A percentile compares a stretch with the other conserved stretches of the same genome.
Conservation (phyloP, 108 stramenopile species). For the Cylindrotheca fusiformis region DNA sequence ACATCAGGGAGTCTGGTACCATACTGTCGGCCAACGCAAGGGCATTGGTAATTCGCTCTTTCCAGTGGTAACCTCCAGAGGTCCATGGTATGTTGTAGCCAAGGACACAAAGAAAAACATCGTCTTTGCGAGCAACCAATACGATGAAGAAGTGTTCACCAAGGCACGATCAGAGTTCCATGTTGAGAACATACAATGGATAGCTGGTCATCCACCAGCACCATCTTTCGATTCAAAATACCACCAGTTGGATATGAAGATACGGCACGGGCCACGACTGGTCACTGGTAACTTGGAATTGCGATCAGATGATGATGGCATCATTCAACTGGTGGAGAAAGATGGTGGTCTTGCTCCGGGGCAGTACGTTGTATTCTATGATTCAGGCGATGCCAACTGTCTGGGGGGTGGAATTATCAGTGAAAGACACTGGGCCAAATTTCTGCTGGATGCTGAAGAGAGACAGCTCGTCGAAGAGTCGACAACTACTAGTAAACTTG, state of each 20-base stretch:
- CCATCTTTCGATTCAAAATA: slow-evolving; percentile 1
- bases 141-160: slow-evolving; percentile 70
- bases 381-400: slow-evolving; percentile 72
- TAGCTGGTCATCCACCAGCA: slow-evolving; percentile 54
- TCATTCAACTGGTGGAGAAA: slow-evolving; percentile 61
- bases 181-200: slow-evolving; percentile 89
- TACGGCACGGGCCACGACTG: slow-evolving; percentile 89
- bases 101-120: slow-evolving; percentile 79
- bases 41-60: slow-evolving; percentile 85
- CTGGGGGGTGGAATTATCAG: slow-evolving; percentile 88
- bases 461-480: too few species aligned
- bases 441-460: slow-evolving; percentile 33
- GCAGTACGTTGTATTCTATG: slow-evolving; percentile 93
- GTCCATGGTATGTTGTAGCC: slow-evolving; percentile 97
- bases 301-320: slow-evolving; percentile 34
- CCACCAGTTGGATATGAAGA: slow-evolving; percentile 52
- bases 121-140: slow-evolving; percentile 89
- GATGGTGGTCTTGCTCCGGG: slow-evolving; percentile 94
- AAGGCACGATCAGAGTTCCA: slow-evolving; percentile 66
- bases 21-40: slow-evolving; percentile 96
- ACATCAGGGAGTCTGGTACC: slow-evolving; percentile 95
- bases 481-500: too few species aligned
- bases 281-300: slow-evolving; percentile 62
- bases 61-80: slow-evolving; percentile 66
- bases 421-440: slow-evolving; percentile 76